A percentile compares a stretch with the other conserved stretches of the same genome.
Conservation (phyloP, 345 rosid species). For the Eutrema heterophyllum region DNA sequence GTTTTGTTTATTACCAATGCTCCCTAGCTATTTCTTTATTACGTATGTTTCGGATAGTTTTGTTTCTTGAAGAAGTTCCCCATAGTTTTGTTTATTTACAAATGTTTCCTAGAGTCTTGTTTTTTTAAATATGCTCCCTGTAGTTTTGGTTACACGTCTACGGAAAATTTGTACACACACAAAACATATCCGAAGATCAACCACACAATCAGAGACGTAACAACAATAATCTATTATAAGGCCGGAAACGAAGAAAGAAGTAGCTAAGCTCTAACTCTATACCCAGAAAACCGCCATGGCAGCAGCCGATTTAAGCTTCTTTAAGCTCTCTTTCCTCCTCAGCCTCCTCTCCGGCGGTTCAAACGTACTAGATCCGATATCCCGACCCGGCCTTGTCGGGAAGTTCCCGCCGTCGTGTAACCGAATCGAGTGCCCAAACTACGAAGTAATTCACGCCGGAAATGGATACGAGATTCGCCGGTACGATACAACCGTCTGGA, state of each 20-base stretch:
- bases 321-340: slow-evolving; percentile 44
- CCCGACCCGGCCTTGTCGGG: not conserved
- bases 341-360: slow-evolving; percentile 43
- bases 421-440: slow-evolving; percentile 78
- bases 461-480: slow-evolving; percentile 69
- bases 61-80: not conserved
- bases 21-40: not conserved
- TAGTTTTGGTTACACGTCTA: not conserved
- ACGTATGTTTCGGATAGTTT: not conserved
- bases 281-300: slow-evolving; percentile 29
- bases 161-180: not conserved
- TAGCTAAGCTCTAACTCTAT: too few species aligned
- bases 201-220: slow-evolving; percentile 20
- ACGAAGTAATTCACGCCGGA: slow-evolving; percentile 43
- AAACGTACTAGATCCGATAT: not conserved
- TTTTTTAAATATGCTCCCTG: not conserved
- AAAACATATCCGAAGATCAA: slow-evolving; percentile 27
- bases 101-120: not conserved
- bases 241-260: not conserved
- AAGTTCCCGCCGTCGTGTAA: slow-evolving; percentile 61
- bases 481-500: slow-evolving; percentile 56
- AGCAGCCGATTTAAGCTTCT: slow-evolving; percentile 19
- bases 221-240: not conserved
- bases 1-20: not conserved
- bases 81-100: not conserved